Conservation (phyloP, 1,284 basidiomycete genomes). For the Cryptococcus deneoformans region DNA sequence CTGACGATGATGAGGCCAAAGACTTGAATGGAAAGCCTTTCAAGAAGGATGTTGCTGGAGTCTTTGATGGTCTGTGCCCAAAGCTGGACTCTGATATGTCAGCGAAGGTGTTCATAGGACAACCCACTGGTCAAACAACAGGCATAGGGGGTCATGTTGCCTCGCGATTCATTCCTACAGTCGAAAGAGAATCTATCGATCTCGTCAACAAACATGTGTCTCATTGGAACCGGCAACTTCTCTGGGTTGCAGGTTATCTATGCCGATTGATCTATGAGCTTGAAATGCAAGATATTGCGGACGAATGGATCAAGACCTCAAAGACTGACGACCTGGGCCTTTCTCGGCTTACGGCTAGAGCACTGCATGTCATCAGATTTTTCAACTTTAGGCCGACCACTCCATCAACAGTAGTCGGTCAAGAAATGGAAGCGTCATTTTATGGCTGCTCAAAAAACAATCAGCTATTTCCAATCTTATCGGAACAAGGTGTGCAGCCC, state of each 20-base stretch:
- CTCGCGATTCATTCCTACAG: constrained; percentile 92
- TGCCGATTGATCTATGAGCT: constrained; percentile 81
- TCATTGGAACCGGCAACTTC: constrained; percentile 83
- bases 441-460: constrained; percentile 60
- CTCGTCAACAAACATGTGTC: constrained; percentile 68
- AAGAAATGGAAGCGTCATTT: constrained; percentile 75
- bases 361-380: constrained; percentile 81
- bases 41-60: constrained; percentile 61
- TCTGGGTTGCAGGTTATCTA: constrained; percentile 74
- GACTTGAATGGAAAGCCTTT: constrained; percentile 64
- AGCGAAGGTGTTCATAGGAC: constrained; percentile 43
- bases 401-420: constrained; percentile 79
- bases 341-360: constrained; percentile 60
- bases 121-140: constrained; percentile 76
- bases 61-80: constrained; percentile 82
- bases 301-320: constrained; percentile 44
- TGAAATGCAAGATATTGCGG: constrained; percentile 59
- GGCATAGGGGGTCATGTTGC: constrained; percentile 90
- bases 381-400: constrained; percentile 85
- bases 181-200: constrained; percentile 93
- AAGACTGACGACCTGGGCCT: constrained; percentile 55
- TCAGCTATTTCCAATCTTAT: constrained; percentile 68
- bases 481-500: constrained; percentile 70
- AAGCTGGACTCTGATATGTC: constrained; percentile 63
- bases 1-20: constrained; percentile 63